Conservation (phyloP, 2,329 filamentous ascomycete genomes). For the Allantophomopsis lycopodina region DNA sequence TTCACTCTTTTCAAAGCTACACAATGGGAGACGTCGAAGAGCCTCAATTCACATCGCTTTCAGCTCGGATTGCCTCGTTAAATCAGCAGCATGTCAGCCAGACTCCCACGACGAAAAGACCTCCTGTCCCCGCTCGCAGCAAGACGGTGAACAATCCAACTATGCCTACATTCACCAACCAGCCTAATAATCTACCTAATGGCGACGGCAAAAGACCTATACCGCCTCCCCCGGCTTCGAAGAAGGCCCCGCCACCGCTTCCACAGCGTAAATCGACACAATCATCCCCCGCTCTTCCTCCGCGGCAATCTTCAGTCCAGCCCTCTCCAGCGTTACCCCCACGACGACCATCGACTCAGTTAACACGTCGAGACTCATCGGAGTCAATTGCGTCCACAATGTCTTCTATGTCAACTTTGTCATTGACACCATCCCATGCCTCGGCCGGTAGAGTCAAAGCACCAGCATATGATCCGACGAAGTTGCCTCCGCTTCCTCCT, state of each 20-base stretch:
- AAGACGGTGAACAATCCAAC: constrained; percentile 21
- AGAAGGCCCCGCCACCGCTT: constrained; percentile 9
- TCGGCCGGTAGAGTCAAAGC: constrained; percentile 39
- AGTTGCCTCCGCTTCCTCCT: constrained; percentile 42
- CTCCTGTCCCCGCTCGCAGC: constrained; percentile 21
- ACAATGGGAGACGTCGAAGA: constrained; percentile 48
- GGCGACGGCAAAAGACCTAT: constrained; percentile 9
- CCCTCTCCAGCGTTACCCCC: constrained; percentile 31
- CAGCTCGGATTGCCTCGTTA: constrained; percentile 49
- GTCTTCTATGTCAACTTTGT: constrained; percentile 38
- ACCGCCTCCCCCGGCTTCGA: constrained; percentile 14
- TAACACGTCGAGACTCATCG: constrained; percentile 35
- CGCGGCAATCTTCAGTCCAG: constrained; percentile 30
- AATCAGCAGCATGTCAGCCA: constrained; percentile 23
- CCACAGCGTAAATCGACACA: constrained; percentile 20
- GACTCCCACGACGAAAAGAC: constrained; percentile 18
- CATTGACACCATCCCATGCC: constrained; percentile 28
- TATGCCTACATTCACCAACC: constrained; percentile 13
- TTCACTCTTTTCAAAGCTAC: no score
- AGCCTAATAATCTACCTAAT: constrained; percentile 14
- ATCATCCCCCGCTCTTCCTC: constrained; percentile 32
- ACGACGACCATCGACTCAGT: constrained; percentile 28
- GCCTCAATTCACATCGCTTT: constrained; percentile 44
- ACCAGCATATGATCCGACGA: constrained; percentile 39
- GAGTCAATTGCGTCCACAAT: constrained; percentile 42